A percentile compares a stretch with the other conserved stretches of the same genome.
Conservation (phyloP, 352 stramenopile species). For the Pythium sp. region DNA sequence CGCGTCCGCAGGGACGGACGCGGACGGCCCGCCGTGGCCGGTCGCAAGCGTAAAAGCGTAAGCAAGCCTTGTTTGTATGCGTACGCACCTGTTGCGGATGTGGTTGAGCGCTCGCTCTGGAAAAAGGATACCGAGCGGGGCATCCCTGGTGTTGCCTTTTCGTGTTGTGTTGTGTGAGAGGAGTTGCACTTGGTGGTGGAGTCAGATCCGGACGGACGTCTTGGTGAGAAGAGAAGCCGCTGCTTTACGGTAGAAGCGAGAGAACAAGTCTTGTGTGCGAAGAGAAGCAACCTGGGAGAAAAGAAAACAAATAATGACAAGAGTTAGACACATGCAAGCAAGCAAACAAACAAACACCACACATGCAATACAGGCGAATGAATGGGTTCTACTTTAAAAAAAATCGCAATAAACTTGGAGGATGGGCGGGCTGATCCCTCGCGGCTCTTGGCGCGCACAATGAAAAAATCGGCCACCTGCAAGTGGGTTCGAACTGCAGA, state of each 20-base stretch:
- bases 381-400: conserved; percentile 4
- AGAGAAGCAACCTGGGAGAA: conserved; percentile 3
- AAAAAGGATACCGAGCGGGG: conserved; percentile 15
- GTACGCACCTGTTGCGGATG: conserved; percentile 16
- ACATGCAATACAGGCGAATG: background rate
- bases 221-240: background rate
- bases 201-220: background rate
- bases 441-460: conserved; percentile 10
- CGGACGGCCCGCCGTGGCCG: background rate
- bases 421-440: background rate
- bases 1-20: background rate
- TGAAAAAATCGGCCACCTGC: conserved; percentile 11
- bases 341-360: background rate
- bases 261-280: background rate
- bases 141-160: conserved; percentile 1
- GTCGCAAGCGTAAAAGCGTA: conserved; percentile 3
- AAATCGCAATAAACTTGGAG: background rate
- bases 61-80: background rate
- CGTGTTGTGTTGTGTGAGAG: background rate
- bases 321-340: background rate
- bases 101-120: conserved; percentile 8
- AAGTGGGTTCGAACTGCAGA: conserved; percentile 10
- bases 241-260: background rate
- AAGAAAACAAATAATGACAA: background rate
- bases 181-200: background rate